Evolutionary conservation across 2,329 filamentous ascomycete species (phyloP).

Genomic region (Gnomoniopsis smithogilvyi): DNA sequence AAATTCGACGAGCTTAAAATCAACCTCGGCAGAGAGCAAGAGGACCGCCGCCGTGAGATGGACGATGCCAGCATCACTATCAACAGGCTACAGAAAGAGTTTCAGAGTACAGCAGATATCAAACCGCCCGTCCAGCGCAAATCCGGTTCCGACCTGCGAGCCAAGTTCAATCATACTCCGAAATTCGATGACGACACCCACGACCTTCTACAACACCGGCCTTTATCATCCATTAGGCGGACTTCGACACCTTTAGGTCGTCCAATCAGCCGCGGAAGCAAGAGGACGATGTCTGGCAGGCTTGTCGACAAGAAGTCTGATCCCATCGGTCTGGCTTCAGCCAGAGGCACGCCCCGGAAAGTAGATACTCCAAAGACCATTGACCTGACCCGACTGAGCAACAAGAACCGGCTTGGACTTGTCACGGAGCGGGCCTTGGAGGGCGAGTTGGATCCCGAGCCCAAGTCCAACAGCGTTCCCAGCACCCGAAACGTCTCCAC

Average conservation of each 20-base stretch:
- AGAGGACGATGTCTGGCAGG: constrained; percentile 8
- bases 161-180: neutral
- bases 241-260: constrained; percentile 2
- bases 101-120: constrained; percentile 10
- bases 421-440: constrained; percentile 27
- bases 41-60: constrained; percentile 14
- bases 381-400: neutral
- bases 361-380: neutral
- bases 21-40: constrained; percentile 24
- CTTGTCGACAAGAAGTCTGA: neutral
- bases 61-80: constrained; percentile 15
- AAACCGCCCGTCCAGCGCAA: constrained; percentile 1
- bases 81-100: constrained; percentile 18
- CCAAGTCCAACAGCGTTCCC: constrained; percentile 29
- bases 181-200: constrained; percentile 5
- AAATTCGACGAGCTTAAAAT: constrained; percentile 28
- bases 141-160: constrained; percentile 1
- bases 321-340: neutral
- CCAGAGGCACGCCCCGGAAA: neutral
- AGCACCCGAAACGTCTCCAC: constrained; percentile 33
- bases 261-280: constrained; percentile 7
- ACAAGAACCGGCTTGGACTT: constrained; percentile 20
- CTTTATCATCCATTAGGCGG: neutral
- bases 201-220: constrained; percentile 12
- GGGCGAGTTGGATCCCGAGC: constrained; percentile 37